phyloP scores from a whole-genome alignment of 768 basidiomycete genomes.

The Gymnopilus junonius region DNA sequence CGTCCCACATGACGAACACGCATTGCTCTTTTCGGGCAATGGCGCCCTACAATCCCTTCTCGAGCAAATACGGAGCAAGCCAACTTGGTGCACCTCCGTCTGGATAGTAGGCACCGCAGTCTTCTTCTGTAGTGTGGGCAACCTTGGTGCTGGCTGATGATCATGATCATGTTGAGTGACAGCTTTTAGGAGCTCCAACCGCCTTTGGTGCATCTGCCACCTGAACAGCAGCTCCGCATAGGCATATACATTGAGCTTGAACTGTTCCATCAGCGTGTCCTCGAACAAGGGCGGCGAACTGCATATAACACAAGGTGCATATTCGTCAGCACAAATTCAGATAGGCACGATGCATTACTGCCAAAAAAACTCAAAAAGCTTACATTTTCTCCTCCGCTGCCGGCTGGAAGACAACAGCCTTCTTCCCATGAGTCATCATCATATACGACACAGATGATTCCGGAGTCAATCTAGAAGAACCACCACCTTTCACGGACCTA shows the following conservation, averaged over 20 bases:
- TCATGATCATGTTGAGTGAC: constrained; percentile 48
- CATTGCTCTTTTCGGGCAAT: constrained; percentile 35
- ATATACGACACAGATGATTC: constrained; percentile 26
- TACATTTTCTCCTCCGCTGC: constrained; percentile 28
- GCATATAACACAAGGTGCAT: too few relatives aligned
- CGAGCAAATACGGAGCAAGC: constrained; percentile 52
- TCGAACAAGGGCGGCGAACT: constrained; percentile 37
- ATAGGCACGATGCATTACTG: not conserved
- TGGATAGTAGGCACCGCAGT: constrained; percentile 15
- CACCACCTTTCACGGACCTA: constrained; percentile 12
- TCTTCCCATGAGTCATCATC: constrained; percentile 22
- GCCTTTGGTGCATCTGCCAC: constrained; percentile 74
- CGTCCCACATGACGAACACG: constrained; percentile 49
- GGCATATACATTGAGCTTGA: constrained; percentile 58
- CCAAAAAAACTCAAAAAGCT: constrained; percentile 16
- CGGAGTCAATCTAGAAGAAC: constrained; percentile 43
- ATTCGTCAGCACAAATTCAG: too few relatives aligned
- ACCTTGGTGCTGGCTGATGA: not conserved
- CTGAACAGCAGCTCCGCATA: constrained; percentile 79
- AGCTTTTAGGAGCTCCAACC: constrained; percentile 75
- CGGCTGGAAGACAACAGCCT: constrained; percentile 40
- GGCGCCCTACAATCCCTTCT: constrained; percentile 39
- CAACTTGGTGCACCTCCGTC: constrained; percentile 35
- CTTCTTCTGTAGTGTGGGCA: not conserved
- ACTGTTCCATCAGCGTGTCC: constrained; percentile 43